Evolutionary conservation across 495 filamentous ascomycete genomes (phyloP).

Genomic region (Penicillium cinerascens): DNA sequence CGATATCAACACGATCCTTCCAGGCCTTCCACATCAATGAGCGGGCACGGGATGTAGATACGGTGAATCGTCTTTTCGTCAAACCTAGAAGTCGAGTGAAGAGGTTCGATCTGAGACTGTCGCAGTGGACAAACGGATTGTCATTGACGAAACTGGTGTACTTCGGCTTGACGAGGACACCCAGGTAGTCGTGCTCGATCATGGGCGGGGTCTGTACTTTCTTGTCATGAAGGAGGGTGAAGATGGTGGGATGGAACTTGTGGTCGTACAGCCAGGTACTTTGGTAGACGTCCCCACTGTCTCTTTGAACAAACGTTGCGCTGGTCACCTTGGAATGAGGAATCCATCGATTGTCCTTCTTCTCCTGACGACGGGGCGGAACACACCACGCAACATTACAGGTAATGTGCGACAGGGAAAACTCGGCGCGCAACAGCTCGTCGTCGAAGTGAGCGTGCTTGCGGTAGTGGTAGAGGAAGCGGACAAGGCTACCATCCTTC

Average conservation of each 20-base stretch:
- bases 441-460: conserved; percentile 54
- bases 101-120: conserved; percentile 43
- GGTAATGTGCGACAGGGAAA: conserved; percentile 51
- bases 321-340: conserved; percentile 57
- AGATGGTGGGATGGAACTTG: conserved; percentile 58
- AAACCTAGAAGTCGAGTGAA: conserved; percentile 45
- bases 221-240: conserved; percentile 55
- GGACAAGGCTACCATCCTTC: conserved; percentile 51
- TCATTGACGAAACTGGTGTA: conserved; percentile 53
- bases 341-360: conserved; percentile 56
- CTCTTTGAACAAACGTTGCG: conserved; percentile 52
- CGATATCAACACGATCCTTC: conserved; percentile 56
- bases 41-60: conserved; percentile 56
- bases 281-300: conserved; percentile 48
- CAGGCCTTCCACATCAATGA: conserved; percentile 63
- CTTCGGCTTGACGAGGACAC: conserved; percentile 53
- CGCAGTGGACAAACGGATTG: conserved; percentile 54
- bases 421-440: conserved; percentile 57
- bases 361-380: conserved; percentile 48
- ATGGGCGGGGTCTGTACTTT: conserved; percentile 55
- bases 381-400: conserved; percentile 58
- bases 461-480: conserved; percentile 57
- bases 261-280: conserved; percentile 58
- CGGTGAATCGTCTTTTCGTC: conserved; percentile 48
- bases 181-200: conserved; percentile 55